These are phyloP conservation scores for Daldinia concentrica DNA, from an alignment of 495 filamentous ascomycete genomes.

Conservation along the genomic window DNA sequence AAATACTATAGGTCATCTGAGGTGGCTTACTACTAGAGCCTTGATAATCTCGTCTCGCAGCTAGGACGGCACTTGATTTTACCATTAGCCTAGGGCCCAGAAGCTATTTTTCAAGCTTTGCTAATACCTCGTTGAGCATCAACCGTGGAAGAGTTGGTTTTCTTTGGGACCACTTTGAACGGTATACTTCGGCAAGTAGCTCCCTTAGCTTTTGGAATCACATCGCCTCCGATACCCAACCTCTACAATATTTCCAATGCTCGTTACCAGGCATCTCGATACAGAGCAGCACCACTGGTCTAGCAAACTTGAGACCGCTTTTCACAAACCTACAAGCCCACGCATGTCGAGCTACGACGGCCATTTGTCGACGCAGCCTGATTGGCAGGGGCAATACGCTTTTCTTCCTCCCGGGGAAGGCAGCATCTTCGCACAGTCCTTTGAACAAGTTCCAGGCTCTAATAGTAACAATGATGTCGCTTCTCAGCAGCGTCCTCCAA, in stretches of 20 bases:
- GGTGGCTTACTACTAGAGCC: slow-evolving; percentile 14
- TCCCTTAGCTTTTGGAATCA: slow-evolving; percentile 23
- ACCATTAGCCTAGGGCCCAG: slow-evolving; percentile 10
- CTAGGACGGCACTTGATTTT: slow-evolving; percentile 14
- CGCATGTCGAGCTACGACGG: slow-evolving; percentile 69
- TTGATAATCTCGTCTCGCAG: slow-evolving; percentile 8
- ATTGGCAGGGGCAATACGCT: slow-evolving; percentile 68
- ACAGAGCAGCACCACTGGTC: slow-evolving; percentile 68
- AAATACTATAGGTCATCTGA: slow-evolving; percentile 22
- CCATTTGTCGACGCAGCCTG: slow-evolving; percentile 63
- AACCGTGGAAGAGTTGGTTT: slow-evolving; percentile 13
- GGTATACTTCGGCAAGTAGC: slow-evolving; percentile 31
- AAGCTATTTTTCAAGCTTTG: slow-evolving; percentile 15
- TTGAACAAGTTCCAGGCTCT: slow-evolving; percentile 57
- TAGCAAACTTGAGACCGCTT: slow-evolving; percentile 64
- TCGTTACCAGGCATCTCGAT: slow-evolving; percentile 66
- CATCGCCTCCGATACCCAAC: slow-evolving; percentile 32
- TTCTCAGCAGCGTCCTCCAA: slow-evolving; percentile 54
- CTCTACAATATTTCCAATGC: slow-evolving; percentile 61
- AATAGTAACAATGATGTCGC: slow-evolving; percentile 54
- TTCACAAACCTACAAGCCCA: slow-evolving; percentile 60
- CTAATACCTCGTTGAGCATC: slow-evolving; percentile 7
- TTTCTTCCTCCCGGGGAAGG: slow-evolving; percentile 63
- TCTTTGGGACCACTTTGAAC: slow-evolving; percentile 21
- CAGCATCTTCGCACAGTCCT: slow-evolving; percentile 58